Evolutionary conservation across 1,139 yeast species (phyloP).

Genomic region (Candida sp.): DNA sequence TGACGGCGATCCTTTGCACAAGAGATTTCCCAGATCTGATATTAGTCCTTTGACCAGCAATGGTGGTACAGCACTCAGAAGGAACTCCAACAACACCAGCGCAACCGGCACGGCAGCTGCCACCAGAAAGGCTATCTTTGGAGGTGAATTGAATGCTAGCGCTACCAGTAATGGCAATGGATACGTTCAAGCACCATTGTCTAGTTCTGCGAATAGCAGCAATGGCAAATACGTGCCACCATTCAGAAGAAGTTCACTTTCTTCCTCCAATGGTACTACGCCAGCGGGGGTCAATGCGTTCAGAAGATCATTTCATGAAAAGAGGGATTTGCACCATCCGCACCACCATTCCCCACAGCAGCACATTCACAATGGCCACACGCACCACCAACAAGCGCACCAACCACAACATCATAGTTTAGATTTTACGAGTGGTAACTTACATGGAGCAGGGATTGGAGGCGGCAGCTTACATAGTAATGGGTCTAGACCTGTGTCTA

Average conservation of each 20-base stretch:
- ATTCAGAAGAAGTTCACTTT: constrained; percentile 53
- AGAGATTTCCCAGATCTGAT: background rate
- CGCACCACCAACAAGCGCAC: background rate
- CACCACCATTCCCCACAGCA: background rate
- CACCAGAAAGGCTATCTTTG: constrained; percentile 12
- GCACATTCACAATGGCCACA: background rate
- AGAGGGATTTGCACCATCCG: background rate
- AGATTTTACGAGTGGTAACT: constrained; percentile 4
- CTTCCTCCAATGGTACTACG: constrained; percentile 4
- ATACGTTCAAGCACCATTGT: background rate
- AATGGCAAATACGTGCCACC: constrained; percentile 76
- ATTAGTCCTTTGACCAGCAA: constrained; percentile 1
- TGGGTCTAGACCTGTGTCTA: constrained; percentile 9
- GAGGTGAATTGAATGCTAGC: constrained; percentile 2
- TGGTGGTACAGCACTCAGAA: background rate
- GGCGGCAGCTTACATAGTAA: background rate
- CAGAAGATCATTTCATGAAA: constrained; percentile 6
- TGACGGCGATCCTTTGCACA: constrained; percentile 4
- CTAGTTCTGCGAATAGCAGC: constrained; percentile 16
- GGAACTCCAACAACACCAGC: background rate
- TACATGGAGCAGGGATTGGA: background rate
- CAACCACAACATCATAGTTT: constrained; percentile 4
- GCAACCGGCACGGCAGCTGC: constrained; percentile 1
- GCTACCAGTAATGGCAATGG: background rate
- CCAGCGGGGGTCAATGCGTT: constrained; percentile 22